Base-by-base conservation (phyloP, 179 eudicot species). In the Carnegiea gigantea region DNA sequence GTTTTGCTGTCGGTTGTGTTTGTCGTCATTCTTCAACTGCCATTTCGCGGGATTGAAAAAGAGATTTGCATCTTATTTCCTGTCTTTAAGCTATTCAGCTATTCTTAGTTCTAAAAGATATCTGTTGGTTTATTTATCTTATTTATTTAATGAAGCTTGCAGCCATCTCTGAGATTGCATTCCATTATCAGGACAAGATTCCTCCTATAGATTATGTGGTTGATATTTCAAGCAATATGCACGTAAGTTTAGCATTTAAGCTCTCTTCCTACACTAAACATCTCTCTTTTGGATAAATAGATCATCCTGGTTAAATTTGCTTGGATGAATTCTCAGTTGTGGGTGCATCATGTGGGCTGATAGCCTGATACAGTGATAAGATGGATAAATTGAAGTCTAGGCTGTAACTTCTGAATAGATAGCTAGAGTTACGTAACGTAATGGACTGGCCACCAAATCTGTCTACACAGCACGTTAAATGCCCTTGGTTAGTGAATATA, bases 161-260 rank as follows among this genome's bases (percentile, higher is more conserved):
- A 79, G 95, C 99, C 79, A 86, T 95, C 78, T 89, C 90, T 81
- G 98, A 95, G 92, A 97, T 94, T 65, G 88, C 84, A 60, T 97
- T 97, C 88, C 95, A 97, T 85, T 97, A 87, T 86, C 97, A 88
- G 86, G 99, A 97, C 88, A 97, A 95, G 88, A 87, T 70, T 79
- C 89, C 83, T 54, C 98, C 98, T 8, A 87, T 86, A 40, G 85
- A 89, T 85, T 95, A 95, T 84, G 99, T 87, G 86, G 98, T 91
- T 70, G 81, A 84, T 83, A 86, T 92, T 81, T 90, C 98, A 75
- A 82, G 88, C 79, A 90, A 89, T 80, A 97, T 95, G 98, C 91
- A 90, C 93, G 99, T 95, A 87, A 84, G 83, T 75, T 76, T 76
- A 44, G 12, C 48, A 5, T 77, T 80, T 72, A 49, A 82, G 76